Base-by-base conservation (phyloP, 306 rosid species). In the Arachis stenosperma region DNA sequence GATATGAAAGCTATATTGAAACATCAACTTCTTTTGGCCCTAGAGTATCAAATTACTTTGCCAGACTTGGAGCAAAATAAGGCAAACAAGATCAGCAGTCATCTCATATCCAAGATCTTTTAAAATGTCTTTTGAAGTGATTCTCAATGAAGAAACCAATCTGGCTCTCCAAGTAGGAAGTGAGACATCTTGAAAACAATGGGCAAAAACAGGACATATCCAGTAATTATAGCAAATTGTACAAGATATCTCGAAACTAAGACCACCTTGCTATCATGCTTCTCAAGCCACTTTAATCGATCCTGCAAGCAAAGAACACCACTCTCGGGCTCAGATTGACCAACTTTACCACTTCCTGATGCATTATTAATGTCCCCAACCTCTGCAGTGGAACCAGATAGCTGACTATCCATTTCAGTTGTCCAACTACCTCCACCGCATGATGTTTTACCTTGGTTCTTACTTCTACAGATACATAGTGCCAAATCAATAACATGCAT, bases 241-340 rank as follows among this genome's bases (percentile, higher is more conserved):
- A 14, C 55, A 66, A 61, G 68, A 58, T 33, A 65, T 29, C 64
- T 42, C 2, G 30, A 65, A 14, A 64, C 65, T 69, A 14, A 54
- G 55, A 67, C 60, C 76, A 91, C 97, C 92, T 88, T 91, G 81
- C 81, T 85, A 27, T 70, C 86, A 65, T 77, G 85, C 72, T 79
- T 86, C 74, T 88, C 91, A 10, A 82, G 84, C 89, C 88, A 78
- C 82, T 88, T 88, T 22, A 83, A 61, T 33, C 82, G 90, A 83
- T 89, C 91, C 79, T 83, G 84, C 82, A 83, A 76, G 73, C 91
- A 81, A 73, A 74, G 9, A 82, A 64, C 83, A 48, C 67, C 76
- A 64, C 80, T 77, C 79, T 84, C 93, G 37, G 89, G 44, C 79
- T 85, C 91, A 42, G 87, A 65, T 65, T 87, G 93, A 15, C 81